Base-by-base conservation (phyloP, 2,329 filamentous ascomycete genomes). In the Colletotrichum sp. region DNA sequence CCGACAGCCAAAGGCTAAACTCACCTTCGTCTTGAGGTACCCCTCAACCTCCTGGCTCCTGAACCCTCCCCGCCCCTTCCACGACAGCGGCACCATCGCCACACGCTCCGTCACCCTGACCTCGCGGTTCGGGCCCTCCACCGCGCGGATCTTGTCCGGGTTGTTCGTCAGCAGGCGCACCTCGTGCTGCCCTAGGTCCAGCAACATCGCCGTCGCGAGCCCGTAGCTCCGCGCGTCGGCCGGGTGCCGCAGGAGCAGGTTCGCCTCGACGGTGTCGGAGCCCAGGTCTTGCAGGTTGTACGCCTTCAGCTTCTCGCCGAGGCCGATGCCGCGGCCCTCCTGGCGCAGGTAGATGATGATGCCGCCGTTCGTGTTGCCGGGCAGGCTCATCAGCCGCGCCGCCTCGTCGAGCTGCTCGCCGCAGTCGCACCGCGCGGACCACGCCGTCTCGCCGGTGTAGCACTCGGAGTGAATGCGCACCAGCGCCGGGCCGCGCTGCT, bases 401-500 rank as follows among this genome's bases (percentile, higher is more conserved):
- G 97, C 97, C 87, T 99, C 97, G 84, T 99, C 97, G 3, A 99
- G 90, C 84, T 99, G 97, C 86, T 99, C 97, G 72, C 97, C 97
- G 84, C 97, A 99, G 86, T 99, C 97, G 86, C 97, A 99, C 32
- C 97, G 93, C 43, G 97, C 96, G 9, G 96, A 98, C 97, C 97
- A 98, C 1, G 97, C 97, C 1, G 97, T 99, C 88, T 99, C 97
- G 75, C 97, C 97, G 0, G 97, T 99, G 85, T 99, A 99, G 86
- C 97, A 99, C 85, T 99, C 97, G 5, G 95, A 98, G 84, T 99
- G 97, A 82, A 99, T 99, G 73, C 97, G 91, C 62, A 99, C 96
- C 52, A 99, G 88, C 0, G 97, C 95, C 2, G 94, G 85, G 5
- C 81, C 81, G 6, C 77, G 71, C 28, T 56, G 43, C 43, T 48